phyloP scores from a whole-genome alignment of 257 asterid species.

The Henckelia pumila region DNA sequence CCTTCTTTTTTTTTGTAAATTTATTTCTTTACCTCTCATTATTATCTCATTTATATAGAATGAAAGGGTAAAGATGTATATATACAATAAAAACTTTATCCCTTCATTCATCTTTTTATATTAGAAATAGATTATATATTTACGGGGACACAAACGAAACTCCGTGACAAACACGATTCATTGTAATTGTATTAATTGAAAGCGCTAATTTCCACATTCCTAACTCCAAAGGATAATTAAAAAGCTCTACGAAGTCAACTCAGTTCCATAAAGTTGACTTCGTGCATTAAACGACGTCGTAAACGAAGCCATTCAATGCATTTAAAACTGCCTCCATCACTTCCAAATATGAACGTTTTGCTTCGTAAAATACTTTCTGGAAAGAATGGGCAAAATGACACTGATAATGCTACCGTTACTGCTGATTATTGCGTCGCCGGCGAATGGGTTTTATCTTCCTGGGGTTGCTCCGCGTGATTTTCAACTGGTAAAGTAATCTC shows the following conservation, averaged over 20 bases:
- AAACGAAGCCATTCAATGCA: not conserved
- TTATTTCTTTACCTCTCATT: too few species aligned
- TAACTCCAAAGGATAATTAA: not conserved
- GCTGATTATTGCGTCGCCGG: constrained; percentile 29
- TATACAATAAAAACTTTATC: too few species aligned
- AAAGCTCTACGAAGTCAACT: not conserved
- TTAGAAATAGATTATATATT: too few species aligned
- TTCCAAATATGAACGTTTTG: not conserved
- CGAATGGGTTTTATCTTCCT: constrained; percentile 47
- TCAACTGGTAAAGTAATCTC: constrained; percentile 26
- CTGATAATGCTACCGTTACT: constrained; percentile 23
- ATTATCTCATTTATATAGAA: too few species aligned
- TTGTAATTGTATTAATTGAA: not conserved
- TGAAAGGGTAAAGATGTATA: too few species aligned
- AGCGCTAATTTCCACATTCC: not conserved
- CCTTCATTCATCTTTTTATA: too few species aligned
- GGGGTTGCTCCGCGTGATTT: constrained; percentile 55
- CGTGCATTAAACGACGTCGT: not conserved
- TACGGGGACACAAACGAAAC: not conserved
- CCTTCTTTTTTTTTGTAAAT: too few species aligned
- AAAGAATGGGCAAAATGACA: constrained; percentile 22
- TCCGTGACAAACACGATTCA: not conserved
- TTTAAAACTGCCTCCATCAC: not conserved
- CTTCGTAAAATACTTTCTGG: not conserved
- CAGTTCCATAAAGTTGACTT: not conserved